Evolutionary conservation across 1,284 basidiomycete genomes (phyloP), one percentile per base, ranked within the genome.

Genomic region (Apiotrichum siamense): DNA sequence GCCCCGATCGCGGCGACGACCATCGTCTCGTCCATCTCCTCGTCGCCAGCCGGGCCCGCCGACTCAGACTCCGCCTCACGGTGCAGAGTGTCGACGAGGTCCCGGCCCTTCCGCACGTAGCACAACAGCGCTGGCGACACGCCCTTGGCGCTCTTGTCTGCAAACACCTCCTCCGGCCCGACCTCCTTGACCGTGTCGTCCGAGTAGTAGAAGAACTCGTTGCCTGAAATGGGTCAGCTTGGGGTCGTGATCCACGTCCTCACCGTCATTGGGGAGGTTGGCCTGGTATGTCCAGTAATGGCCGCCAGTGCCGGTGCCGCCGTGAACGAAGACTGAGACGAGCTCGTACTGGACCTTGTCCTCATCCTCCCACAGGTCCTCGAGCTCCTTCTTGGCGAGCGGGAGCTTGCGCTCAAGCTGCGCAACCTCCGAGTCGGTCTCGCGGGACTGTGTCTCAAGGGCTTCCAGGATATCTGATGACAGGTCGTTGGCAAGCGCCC

Each of bases 151-250:
- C 50, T 50, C 45, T 55, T 53, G 49, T 72, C 70, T 41, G 60
- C 64, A 40, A 74, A 55, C 3, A 75, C 72, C 39, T 75, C 72
- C 20, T 48, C 40, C 1, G 61, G 48, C 6, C 64, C 55, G 1
- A 72, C 68, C 27, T 62, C 55, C 4, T 81, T 80, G 9, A 96
- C 88, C 51, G 81, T 82, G 37, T 88, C 87, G 67, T 94, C 91
- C 67, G 93, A 93, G 76, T 92, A 96, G 74, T 94, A 96, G 80
- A 92, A 90, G 88, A 90, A 96, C 43, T 82, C 79, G 54, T 92
- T 84, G 7, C 84, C 71, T 73, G 50, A n/a, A 23, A 25, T 36
- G n/a, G n/a, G 36, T 43, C 23, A 44, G 33, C 24, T 13, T 7
- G n/a, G 37, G 21, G 20, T 43, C 23, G 9, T 41, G 24, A n/a